phyloP scores from a whole-genome alignment of 2,329 filamentous ascomycete genomes.

The Venturia nashicola region DNA sequence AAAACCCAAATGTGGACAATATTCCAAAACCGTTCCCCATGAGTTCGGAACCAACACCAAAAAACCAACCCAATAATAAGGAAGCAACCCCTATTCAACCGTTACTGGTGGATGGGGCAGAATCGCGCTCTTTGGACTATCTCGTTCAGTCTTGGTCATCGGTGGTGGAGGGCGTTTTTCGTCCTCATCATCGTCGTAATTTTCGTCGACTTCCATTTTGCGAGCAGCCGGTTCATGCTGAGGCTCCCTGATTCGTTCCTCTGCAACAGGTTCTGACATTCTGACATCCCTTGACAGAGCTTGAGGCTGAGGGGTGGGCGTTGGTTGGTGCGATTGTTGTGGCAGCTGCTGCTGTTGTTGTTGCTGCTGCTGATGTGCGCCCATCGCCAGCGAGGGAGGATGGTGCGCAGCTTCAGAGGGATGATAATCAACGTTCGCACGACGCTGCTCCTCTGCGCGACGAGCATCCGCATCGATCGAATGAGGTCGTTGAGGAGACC shows the following conservation, averaged over 20 bases:
- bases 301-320: constrained; percentile 37
- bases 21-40: not conserved
- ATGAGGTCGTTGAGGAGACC: constrained; percentile 40
- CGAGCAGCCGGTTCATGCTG: constrained; percentile 70
- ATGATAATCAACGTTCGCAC: constrained; percentile 69
- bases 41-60: not conserved
- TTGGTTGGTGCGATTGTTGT: constrained; percentile 12
- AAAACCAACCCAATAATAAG: not conserved
- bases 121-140: constrained; percentile 7
- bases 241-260: constrained; percentile 37
- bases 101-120: not conserved
- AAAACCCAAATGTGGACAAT: not conserved
- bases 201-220: constrained; percentile 94
- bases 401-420: constrained; percentile 90
- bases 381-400: constrained; percentile 47
- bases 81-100: not conserved
- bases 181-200: constrained; percentile 91
- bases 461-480: constrained; percentile 48
- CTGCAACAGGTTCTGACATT: constrained; percentile 37
- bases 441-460: constrained; percentile 51
- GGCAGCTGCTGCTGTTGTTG: constrained; percentile 26
- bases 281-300: constrained; percentile 28
- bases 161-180: constrained; percentile 36
- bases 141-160: not conserved
- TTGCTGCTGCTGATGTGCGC: constrained; percentile 28